These are phyloP conservation scores for Colletotrichum sp. DNA, from an alignment of 2,329 filamentous ascomycete species.

Conservation along the genomic window DNA sequence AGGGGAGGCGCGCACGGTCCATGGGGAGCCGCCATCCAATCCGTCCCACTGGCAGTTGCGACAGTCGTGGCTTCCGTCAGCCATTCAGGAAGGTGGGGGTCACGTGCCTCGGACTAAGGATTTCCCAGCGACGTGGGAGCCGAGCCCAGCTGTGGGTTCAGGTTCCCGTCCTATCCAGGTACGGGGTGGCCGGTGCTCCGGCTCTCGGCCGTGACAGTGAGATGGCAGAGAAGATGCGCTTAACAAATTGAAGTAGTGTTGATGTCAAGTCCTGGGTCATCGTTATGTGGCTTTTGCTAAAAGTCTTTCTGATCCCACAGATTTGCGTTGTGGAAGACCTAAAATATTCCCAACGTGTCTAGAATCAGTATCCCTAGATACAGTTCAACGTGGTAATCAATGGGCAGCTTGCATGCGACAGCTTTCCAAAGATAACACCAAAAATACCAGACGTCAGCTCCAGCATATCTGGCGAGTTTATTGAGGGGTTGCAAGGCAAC, in stretches of 20 bases:
- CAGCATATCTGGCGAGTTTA: background rate
- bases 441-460: background rate
- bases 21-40: conserved; percentile 5
- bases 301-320: background rate
- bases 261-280: background rate
- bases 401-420: background rate
- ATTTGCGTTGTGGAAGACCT: background rate
- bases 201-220: background rate
- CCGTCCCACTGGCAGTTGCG: background rate
- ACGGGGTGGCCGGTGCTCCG: background rate
- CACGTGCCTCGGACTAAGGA: conserved; percentile 19
- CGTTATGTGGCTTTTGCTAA: background rate
- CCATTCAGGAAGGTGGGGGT: background rate
- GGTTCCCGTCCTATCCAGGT: background rate
- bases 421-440: background rate
- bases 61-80: background rate
- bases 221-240: background rate
- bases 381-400: background rate
- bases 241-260: background rate
- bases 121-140: background rate
- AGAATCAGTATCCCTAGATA: background rate
- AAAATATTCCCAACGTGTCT: background rate
- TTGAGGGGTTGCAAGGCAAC: background rate
- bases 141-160: background rate
- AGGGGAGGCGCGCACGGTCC: conserved; percentile 17